These are phyloP conservation scores for Bonnemaisonia californica DNA, from an alignment of 31 red algal genomes.

Conservation along the genomic window DNA sequence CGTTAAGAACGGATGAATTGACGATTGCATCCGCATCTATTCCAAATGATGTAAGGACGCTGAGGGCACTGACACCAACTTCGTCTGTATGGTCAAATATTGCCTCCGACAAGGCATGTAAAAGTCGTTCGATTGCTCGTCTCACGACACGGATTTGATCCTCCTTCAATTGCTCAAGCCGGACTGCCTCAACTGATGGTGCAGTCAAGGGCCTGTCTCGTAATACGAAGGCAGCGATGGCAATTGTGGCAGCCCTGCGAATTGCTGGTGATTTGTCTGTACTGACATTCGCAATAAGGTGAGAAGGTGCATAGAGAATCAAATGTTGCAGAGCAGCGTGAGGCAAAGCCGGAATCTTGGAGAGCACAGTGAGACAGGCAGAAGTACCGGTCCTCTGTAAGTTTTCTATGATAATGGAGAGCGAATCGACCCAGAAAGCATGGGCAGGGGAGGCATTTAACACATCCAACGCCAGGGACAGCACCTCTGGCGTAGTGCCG, in stretches of 20 bases:
- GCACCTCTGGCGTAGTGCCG: conserved; percentile 31
- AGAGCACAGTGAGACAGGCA: conserved; percentile 23
- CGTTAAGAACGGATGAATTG: conserved; percentile 31
- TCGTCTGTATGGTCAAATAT: conserved; percentile 44
- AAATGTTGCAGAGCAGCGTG: conserved; percentile 61
- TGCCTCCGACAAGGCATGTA: conserved; percentile 58
- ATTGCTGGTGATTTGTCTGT: conserved; percentile 18
- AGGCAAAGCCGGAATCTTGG: conserved; percentile 56
- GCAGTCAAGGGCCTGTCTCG: conserved; percentile 49
- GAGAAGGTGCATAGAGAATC: conserved; percentile 40
- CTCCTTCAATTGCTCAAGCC: conserved; percentile 36
- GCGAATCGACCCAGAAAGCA: conserved; percentile 51
- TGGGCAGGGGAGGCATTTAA: conserved; percentile 36
- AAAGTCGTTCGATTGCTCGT: conserved; percentile 39
- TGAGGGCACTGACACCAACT: conserved; percentile 47
- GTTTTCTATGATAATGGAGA: conserved; percentile 53
- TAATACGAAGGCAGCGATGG: conserved; percentile 37
- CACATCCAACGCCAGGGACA: conserved; percentile 52
- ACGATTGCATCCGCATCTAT: conserved; percentile 17
- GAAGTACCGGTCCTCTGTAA: conserved; percentile 24
- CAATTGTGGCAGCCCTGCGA: conserved; percentile 22
- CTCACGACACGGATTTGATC: conserved; percentile 24
- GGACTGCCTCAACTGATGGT: conserved; percentile 34
- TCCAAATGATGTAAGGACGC: conserved; percentile 40
- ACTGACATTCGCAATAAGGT: conserved; percentile 14